A percentile compares a stretch with the other conserved stretches of the same genome.
Evolutionary conservation across 495 filamentous ascomycete genomes (phyloP).

Genomic region (Chaetomium tenue): DNA sequence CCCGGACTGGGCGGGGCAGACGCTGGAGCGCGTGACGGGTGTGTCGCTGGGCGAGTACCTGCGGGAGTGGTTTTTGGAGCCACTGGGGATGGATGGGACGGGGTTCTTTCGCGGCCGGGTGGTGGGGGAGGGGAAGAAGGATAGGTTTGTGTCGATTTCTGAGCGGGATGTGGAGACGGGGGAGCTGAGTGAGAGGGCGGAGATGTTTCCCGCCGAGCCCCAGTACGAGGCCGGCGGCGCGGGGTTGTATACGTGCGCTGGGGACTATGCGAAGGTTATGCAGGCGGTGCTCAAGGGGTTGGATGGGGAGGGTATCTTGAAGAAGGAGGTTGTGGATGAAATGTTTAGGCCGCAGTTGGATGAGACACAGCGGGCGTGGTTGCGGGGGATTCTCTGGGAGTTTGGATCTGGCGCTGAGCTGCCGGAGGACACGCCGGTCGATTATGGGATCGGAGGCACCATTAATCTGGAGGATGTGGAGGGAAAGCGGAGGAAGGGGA

Average conservation of each 20-base stretch:
- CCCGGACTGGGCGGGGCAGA: slow-evolving; percentile 36
- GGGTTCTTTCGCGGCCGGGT: slow-evolving; percentile 21
- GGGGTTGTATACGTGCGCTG: slow-evolving; percentile 49
- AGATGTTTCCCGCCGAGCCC: slow-evolving; percentile 21
- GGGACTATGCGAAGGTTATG: slow-evolving; percentile 53
- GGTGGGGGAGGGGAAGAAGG: slow-evolving; percentile 3
- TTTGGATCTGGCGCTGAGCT: slow-evolving; percentile 28
- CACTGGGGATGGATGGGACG: slow-evolving; percentile 28
- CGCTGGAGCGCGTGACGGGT: slow-evolving; percentile 29
- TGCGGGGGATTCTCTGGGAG: slow-evolving; percentile 12
- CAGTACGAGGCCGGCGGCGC: slow-evolving; percentile 48
- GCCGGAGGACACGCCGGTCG: slow-evolving; percentile 17
- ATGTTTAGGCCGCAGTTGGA: slow-evolving; percentile 56
- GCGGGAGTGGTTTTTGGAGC: slow-evolving; percentile 24
- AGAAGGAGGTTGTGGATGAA: slow-evolving; percentile 40
- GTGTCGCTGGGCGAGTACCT: slow-evolving; percentile 30
- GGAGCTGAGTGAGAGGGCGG: slow-evolving; percentile 6
- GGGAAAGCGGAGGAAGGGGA: slow-evolving; percentile 37
- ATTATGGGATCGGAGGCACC: slow-evolving; percentile 32
- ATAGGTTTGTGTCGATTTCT: slow-evolving; percentile 5
- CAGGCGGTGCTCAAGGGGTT: slow-evolving; percentile 41
- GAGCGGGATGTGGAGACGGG: slow-evolving; percentile 17
- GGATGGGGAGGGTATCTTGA: slow-evolving; percentile 18
- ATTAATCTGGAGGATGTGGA: slow-evolving; percentile 34
- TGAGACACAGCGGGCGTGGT: slow-evolving; percentile 24